A percentile compares a stretch with the other conserved stretches of the same genome.
Evolutionary conservation across 1,284 basidiomycete species (phyloP).

Genomic region (Irpex lacteus): DNA sequence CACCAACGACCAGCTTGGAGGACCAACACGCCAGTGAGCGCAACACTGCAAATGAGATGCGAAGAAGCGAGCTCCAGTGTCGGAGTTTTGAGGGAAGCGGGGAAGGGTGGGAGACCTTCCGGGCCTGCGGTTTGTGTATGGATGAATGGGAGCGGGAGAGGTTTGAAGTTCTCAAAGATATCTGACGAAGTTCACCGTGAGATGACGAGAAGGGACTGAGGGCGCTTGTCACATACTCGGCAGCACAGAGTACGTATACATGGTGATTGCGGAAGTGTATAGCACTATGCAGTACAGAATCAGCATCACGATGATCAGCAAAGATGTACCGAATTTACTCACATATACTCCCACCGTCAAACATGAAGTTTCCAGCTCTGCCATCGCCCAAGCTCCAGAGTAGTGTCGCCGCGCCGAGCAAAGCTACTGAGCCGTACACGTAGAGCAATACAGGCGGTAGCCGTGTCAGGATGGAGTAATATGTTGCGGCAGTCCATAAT

Average conservation of each 20-base stretch:
- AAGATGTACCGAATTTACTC: conserved; percentile 27
- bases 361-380: conserved; percentile 80
- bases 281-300: conserved; percentile 47
- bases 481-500: conserved; percentile 74
- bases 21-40: conserved; percentile 74
- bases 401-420: conserved; percentile 61
- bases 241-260: conserved; percentile 71
- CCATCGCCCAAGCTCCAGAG: conserved; percentile 76
- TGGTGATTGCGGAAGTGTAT: conserved; percentile 61
- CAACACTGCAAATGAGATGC: conserved; percentile 79
- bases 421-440: conserved; percentile 49
- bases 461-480: conserved; percentile 73
- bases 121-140: conserved; percentile 3
- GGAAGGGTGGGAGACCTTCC: conserved; percentile 22
- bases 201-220: not conserved
- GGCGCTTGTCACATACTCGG: conserved; percentile 55
- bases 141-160: conserved; percentile 40
- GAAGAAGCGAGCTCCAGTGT: conserved; percentile 76
- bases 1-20: conserved; percentile 79
- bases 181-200: conserved; percentile 32
- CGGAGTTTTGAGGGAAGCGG: conserved; percentile 46
- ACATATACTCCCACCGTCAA: conserved; percentile 84
- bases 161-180: conserved; percentile 52
- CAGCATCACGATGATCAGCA: conserved; percentile 2
- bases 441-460: conserved; percentile 55